These are phyloP conservation scores for Mycena amicta DNA, from an alignment of 768 basidiomycete genomes.

Conservation along the genomic window DNA sequence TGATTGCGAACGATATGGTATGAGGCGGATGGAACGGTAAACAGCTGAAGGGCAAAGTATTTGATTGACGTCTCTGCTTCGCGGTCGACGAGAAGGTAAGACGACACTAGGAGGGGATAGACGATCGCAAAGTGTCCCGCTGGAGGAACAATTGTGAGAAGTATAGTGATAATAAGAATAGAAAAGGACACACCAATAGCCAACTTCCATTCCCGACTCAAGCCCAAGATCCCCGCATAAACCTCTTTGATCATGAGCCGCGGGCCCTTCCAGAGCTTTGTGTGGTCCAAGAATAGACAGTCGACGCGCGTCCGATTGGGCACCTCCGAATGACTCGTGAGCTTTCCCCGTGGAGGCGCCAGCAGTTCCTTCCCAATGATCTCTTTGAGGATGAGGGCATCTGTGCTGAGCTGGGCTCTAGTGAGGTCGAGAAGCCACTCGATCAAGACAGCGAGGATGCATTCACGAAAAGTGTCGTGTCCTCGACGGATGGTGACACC, in stretches of 20 bases:
- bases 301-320: slow-evolving; percentile 67
- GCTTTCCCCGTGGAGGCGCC: slow-evolving; percentile 58
- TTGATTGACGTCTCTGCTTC: slow-evolving; percentile 96
- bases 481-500: slow-evolving; percentile 88
- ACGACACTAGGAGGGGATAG: slow-evolving; percentile 85
- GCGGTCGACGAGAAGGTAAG: slow-evolving; percentile 89
- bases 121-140: slow-evolving; percentile 83
- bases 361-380: slow-evolving; percentile 72
- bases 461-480: slow-evolving; percentile 87
- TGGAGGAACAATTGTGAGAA: slow-evolving; percentile 29
- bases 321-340: slow-evolving; percentile 43
- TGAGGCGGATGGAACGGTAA: slow-evolving; percentile 87
- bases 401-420: slow-evolving; percentile 67
- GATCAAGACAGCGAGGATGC: slow-evolving; percentile 79
- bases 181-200: slow-evolving; percentile 63
- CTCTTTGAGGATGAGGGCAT: slow-evolving; percentile 70
- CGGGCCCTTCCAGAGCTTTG: slow-evolving; percentile 83
- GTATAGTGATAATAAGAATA: background rate
- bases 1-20: slow-evolving; percentile 75
- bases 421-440: slow-evolving; percentile 85
- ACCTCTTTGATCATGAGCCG: slow-evolving; percentile 81
- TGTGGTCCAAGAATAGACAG: slow-evolving; percentile 79
- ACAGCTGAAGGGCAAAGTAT: slow-evolving; percentile 89
- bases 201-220: slow-evolving; percentile 74
- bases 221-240: slow-evolving; percentile 71